Base-by-base conservation (phyloP, 176 grass and related monocot species). In the Carex littledalei region DNA sequence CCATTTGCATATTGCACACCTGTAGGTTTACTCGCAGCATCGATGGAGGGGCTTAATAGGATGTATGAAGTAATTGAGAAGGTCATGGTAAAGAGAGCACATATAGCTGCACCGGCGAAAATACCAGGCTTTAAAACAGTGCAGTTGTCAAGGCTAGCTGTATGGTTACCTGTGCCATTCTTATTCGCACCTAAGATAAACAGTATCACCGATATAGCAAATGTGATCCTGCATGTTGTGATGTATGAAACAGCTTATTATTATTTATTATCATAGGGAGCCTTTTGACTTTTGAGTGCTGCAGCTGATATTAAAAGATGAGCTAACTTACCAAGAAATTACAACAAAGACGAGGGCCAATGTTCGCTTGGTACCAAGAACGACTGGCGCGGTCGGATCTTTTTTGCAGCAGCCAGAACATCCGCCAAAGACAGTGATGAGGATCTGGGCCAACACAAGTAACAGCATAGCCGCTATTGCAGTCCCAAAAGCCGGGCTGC, bases 331-430 rank as follows among this genome's bases (percentile, higher is more conserved):
- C 80, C 80, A 83, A 65, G 80, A 83, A 65, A 83, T 16, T 41
- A 83, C 13, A 49, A 10, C 9, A 13, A 83, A 64, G 22, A 83
- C 32, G 15, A 83, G 8, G 41, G 21, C 11, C 37, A 83, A 22
- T 47, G 80, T 83, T 29, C n/a, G 29, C 43, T 83, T 83, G 17
- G 61, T 67, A 49, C 80, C 80, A 45, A 3, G 16, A 49, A 67
- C 9, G 10, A 9, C 58, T 17, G 80, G 80, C 0, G 26, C 2
- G 20, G 11, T 17, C 16, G 61, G 61, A 6, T 83, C n/a, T 17
- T 50, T 83, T 24, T 83, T 83, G 61, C 80, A 83, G 41, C 59
- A 67, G n/a, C 61, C 80, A 6, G 41, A 83, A 18, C 80, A 83
- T 0, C 80, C 41, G 39, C 60, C 10, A 37, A 83, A 83, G n/a